A percentile compares a stretch with the other conserved stretches of the same genome.
Evolutionary conservation across 768 basidiomycete genomes (phyloP).

Genomic region (Leucocoprinus sp.): DNA sequence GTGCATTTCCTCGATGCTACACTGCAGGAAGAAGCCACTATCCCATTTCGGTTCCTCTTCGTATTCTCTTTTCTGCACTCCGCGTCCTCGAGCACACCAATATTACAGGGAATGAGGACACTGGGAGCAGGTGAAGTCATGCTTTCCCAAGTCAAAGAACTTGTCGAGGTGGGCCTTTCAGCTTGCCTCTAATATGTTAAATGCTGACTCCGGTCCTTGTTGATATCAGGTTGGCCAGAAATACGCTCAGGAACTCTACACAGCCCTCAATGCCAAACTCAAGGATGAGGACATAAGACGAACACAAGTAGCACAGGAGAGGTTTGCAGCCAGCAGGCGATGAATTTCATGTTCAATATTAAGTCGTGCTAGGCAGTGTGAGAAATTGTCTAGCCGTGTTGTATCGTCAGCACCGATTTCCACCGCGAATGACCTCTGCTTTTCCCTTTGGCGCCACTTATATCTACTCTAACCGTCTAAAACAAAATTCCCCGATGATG

Average conservation of each 20-base stretch:
- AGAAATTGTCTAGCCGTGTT: no score
- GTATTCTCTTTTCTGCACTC: slow-evolving; percentile 52
- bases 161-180: slow-evolving; percentile 42
- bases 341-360: not conserved
- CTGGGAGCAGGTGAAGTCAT: slow-evolving; percentile 56
- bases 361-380: no score
- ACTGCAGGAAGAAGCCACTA: slow-evolving; percentile 60
- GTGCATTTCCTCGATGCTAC: slow-evolving; percentile 71
- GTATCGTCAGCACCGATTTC: no score
- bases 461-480: no score
- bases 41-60: slow-evolving; percentile 50
- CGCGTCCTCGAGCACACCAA: slow-evolving; percentile 19
- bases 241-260: slow-evolving; percentile 50
- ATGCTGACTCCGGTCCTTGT: not conserved
- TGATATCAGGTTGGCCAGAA: slow-evolving; percentile 51
- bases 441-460: no score
- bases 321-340: slow-evolving; percentile 27
- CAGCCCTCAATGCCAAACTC: slow-evolving; percentile 53
- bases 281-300: slow-evolving; percentile 56
- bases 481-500: no score
- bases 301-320: slow-evolving; percentile 50
- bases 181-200: not conserved
- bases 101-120: slow-evolving; percentile 55
- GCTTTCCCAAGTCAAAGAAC: slow-evolving; percentile 34
- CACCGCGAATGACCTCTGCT: no score